These are phyloP conservation scores for Sideroxylon spinosum DNA, from an alignment of 179 eudicot species.

Conservation along the genomic window DNA sequence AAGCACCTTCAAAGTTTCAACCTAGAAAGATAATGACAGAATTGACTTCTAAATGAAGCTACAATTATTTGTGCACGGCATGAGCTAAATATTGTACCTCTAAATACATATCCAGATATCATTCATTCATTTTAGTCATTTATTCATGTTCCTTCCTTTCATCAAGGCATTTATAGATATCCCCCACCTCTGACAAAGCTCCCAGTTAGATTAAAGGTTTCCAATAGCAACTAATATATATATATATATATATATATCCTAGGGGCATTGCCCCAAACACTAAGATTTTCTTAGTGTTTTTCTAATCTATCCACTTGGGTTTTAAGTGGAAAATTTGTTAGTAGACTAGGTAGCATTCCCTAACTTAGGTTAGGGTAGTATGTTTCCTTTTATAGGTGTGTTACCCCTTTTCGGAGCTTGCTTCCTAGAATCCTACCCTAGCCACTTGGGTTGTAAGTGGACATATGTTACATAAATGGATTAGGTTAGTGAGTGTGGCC, in stretches of 20 bases:
- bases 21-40: not conserved
- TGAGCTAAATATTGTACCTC: not conserved
- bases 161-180: not conserved
- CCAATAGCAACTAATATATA: not conserved
- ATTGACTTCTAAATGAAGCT: conserved; percentile 5
- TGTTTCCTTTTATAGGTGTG: no score
- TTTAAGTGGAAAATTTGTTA: no score
- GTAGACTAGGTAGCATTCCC: no score
- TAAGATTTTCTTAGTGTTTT: no score
- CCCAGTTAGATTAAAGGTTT: not conserved
- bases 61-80: not conserved
- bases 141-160: not conserved
- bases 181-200: not conserved
- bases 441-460: no score
- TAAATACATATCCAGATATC: not conserved
- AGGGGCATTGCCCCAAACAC: not conserved
- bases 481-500: no score
- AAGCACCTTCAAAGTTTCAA: not conserved
- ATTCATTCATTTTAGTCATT: not conserved
- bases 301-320: no score
- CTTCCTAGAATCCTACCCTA: no score
- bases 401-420: no score
- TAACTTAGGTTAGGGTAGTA: no score
- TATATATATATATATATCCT: not conserved
- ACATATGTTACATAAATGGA: no score